phyloP scores from a whole-genome alignment of 148 eudicot genomes.

The Rhododendron ferrugineum region DNA sequence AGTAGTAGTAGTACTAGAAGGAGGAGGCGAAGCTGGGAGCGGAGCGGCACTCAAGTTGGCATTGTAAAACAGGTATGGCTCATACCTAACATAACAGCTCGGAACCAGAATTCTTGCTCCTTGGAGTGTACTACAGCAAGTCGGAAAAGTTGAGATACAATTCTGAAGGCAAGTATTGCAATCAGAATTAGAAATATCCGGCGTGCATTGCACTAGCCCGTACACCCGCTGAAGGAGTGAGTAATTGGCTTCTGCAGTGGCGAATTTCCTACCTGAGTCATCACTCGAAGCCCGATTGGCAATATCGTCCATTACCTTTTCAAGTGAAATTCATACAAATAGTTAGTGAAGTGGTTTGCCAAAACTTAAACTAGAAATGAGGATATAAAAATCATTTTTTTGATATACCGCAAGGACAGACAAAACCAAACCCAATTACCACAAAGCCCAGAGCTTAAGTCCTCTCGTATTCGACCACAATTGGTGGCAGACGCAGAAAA shows the following conservation, averaged over 20 bases:
- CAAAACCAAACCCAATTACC: not conserved
- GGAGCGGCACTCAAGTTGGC: too few relatives aligned
- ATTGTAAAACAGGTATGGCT: too few relatives aligned
- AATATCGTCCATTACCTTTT: not conserved
- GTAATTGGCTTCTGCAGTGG: constrained; percentile 14
- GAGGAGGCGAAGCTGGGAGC: too few relatives aligned
- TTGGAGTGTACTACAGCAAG: too few relatives aligned
- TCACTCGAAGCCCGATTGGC: not conserved
- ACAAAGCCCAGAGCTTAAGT: not conserved
- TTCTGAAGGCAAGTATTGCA: constrained; percentile 19
- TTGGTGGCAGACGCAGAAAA: not conserved
- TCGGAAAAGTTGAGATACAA: not conserved
- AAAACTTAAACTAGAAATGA: not conserved
- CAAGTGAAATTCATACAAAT: not conserved
- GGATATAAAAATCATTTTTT: not conserved
- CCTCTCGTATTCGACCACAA: not conserved
- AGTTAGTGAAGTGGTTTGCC: not conserved
- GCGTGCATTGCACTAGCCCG: constrained; percentile 36
- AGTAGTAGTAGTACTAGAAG: too few relatives aligned
- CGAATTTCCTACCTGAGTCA: constrained; percentile 8
- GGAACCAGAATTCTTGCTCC: too few relatives aligned
- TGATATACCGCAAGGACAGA: not conserved
- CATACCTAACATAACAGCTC: too few relatives aligned
- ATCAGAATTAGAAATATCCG: constrained; percentile 17
- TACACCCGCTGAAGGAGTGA: constrained; percentile 8